Evolutionary conservation across 352 stramenopile species (phyloP), one percentile per base, ranked within the genome.

Genomic region (Phytophthora constricta): DNA sequence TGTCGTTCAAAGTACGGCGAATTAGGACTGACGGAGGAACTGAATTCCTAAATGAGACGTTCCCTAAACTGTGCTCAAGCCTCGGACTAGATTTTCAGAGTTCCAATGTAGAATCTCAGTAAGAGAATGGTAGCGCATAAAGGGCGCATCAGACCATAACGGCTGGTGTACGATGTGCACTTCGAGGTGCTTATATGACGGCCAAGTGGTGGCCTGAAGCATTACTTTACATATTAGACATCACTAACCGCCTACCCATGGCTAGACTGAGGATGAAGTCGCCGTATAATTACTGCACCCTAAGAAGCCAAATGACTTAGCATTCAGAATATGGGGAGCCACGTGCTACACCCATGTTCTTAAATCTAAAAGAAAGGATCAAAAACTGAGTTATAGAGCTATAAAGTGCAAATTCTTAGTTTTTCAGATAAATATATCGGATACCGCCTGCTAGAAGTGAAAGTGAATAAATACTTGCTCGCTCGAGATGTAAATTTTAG

Each of bases 241-340:
- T 19, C 16, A 19, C 37, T 7, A 45, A 45, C n/a, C 9, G 37
- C 10, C 37, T 45, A 20, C 37, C 37, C 9, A 45, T 16, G 65
- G n/a, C n/a, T n/a, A n/a, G n/a, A 90, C 81, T 91, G 53, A 17
- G 1, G 33, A 27, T 47, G 10, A 19, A 13, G 2, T n/a, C 8
- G 14, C 8, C 1, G 16, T n/a, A 9, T 11, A 27, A 9, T 8
- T 23, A 31, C 5, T 19, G 11, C 31, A 37, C 11, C 5, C 7
- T 13, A 37, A 11, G n/a, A n/a, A n/a, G n/a, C n/a, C n/a, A n/a
- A n/a, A n/a, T n/a, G n/a, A n/a, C n/a, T n/a, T n/a, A n/a, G n/a
- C n/a, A n/a, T n/a, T n/a, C n/a, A n/a, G 31, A n/a, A n/a, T n/a
- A 7, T 11, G 31, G 31, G 31, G 7, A 13, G 7, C n/a, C 7